Conservation (phyloP, 1,284 basidiomycete species). For the Puccinia coronata region DNA sequence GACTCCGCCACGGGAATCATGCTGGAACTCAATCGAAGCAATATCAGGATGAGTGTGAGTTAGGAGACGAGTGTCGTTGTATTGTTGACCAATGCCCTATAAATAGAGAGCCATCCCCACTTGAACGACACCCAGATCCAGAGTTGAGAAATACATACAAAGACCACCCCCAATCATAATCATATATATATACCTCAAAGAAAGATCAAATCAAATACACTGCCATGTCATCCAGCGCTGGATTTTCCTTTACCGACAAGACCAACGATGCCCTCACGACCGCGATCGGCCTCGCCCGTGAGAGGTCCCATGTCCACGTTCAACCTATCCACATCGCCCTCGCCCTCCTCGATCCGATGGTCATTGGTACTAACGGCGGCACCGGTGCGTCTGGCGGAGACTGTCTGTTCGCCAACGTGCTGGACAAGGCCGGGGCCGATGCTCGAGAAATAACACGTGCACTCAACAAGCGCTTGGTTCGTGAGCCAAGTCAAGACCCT, state of each 20-base stretch:
- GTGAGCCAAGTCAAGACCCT: conserved; percentile 76
- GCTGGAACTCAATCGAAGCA: no score
- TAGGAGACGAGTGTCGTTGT: no score
- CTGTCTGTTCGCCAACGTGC: conserved; percentile 50
- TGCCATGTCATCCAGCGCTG: conserved; percentile 19
- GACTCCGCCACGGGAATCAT: no score
- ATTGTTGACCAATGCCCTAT: no score
- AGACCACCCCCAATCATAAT: no score
- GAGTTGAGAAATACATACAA: no score
- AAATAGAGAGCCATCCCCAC: no score
- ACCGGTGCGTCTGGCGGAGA: conserved; percentile 51
- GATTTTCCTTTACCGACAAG: conserved; percentile 50
- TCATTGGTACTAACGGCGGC: conserved; percentile 29
- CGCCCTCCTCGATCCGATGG: conserved; percentile 58
- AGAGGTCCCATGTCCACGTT: conserved; percentile 54
- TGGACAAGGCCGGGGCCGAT: conserved; percentile 60
- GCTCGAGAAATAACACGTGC: conserved; percentile 57
- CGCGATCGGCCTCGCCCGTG: conserved; percentile 50
- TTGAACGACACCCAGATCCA: no score
- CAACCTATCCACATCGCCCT: conserved; percentile 60
- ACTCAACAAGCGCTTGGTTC: conserved; percentile 60
- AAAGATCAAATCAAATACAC: no score
- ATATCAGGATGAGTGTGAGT: no score
- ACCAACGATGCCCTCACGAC: conserved; percentile 43
- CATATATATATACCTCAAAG: no score